Evolutionary conservation across 805 yeast genomes (phyloP), one percentile per base, ranked within the genome.

Genomic region (Kodamaea leandrae): DNA sequence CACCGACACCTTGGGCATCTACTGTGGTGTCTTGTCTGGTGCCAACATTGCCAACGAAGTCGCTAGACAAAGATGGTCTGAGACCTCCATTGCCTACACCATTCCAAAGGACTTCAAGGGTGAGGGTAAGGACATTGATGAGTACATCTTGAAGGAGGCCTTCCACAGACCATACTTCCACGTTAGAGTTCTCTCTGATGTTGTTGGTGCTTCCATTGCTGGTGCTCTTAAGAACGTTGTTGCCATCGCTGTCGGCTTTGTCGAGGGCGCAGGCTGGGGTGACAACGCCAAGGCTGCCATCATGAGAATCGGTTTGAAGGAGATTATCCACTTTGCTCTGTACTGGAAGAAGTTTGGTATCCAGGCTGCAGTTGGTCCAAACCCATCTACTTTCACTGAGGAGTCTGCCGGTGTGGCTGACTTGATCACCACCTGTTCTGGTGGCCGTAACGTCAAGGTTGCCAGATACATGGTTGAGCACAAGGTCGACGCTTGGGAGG

Each of bases 151-250:
- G 60, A 87, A 83, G 64, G 81, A 81, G 46, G 75, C 89, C 38
- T 91, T 93, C 86, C 98, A 93, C 75, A 82, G 98, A 72, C 91
- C 95, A 24, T 93, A 93, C 74, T 93, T 93, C 87, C 98, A 93
- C 66, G 99, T 93, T 28, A 77, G 86, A 58, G 95, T 91, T 45
- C 78, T 88, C 44, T 82, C 82, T 45, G 99, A 93, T 63, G 95
- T 91, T 43, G 95, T 95, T 17, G 99, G 99, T 62, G 93, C 89
- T 44, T 87, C 96, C 2, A 78, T 93, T 46, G 95, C 96, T 32
- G 99, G 99, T 61, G 99, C 99, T 8, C 77, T 93, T 65, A 93
- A 93, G 72, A 93, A 93, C 68, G 86, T 93, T 39, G 91, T 91
- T 48, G 99, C 99, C 26, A 72, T 89, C 58, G 95, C 96, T 49